phyloP scores from a whole-genome alignment of 163 green algal species.

The Botryococcus braunii region DNA sequence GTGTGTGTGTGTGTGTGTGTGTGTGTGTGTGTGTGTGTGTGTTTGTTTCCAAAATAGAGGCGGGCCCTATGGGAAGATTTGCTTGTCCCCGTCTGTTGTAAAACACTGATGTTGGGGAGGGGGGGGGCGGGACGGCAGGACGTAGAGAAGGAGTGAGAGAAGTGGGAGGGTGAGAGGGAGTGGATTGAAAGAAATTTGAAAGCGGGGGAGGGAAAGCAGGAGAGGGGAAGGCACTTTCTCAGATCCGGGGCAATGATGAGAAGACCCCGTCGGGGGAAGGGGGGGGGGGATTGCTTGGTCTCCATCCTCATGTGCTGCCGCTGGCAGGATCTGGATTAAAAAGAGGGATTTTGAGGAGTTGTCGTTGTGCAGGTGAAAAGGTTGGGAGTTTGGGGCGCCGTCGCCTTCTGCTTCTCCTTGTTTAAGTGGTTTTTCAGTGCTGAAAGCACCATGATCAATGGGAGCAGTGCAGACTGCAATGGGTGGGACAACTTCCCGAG shows the following conservation, averaged over 20 bases:
- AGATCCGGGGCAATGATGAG: not conserved
- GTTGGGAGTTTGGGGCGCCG: constrained; percentile 15
- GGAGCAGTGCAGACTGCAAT: too few relatives aligned
- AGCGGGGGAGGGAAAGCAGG: not conserved
- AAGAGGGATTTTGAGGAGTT: not conserved
- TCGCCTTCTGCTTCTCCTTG: constrained; percentile 15
- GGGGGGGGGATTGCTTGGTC: not conserved
- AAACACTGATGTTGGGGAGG: too few relatives aligned
- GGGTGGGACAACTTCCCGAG: too few relatives aligned
- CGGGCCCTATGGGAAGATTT: too few relatives aligned
- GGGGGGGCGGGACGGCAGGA: too few relatives aligned
- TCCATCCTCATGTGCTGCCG: not conserved
- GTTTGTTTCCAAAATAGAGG: not conserved
- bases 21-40: not conserved
- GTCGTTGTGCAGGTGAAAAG: constrained; percentile 10
- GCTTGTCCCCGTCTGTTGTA: too few relatives aligned
- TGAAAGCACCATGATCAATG: not conserved
- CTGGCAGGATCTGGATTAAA: not conserved
- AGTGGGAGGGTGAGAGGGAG: not conserved
- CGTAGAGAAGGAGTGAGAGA: too few relatives aligned
- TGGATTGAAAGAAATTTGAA: not conserved
- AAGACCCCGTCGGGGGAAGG: not conserved
- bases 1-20: not conserved
- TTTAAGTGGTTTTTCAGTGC: constrained; percentile 27
- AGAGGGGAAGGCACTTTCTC: not conserved